Percentiles rank a stretch among this genome's conserved stretches.
Conservation (phyloP, 225 moss, liverwort and hornwort genomes). For the Sphagnum tenellum region DNA sequence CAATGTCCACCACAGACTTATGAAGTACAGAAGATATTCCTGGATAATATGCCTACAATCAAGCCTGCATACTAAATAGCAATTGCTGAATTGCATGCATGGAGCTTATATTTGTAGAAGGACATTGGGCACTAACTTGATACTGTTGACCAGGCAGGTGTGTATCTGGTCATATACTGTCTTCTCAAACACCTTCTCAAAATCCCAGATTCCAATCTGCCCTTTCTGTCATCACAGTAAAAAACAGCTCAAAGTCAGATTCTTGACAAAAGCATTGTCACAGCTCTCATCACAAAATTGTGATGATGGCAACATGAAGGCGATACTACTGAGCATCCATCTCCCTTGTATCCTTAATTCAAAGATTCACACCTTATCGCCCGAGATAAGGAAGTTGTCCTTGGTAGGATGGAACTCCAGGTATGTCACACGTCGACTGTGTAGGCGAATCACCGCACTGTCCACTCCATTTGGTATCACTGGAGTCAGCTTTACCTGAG, state of each 20-base stretch:
- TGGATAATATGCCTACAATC: too few species aligned
- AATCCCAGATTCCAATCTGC: conserved; percentile 82
- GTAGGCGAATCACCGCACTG: conserved; percentile 55
- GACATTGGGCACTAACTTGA: conserved; percentile 40
- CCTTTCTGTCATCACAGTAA: conserved; percentile 52
- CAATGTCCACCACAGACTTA: too few species aligned
- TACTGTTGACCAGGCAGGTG: conserved; percentile 62
- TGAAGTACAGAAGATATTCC: too few species aligned
- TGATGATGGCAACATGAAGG: too few species aligned
- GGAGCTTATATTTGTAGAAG: background rate
- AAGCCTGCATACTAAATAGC: too few species aligned
- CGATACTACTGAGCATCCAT: background rate
- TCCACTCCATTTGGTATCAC: conserved; percentile 60
- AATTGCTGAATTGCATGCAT: too few species aligned
- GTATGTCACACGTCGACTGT: conserved; percentile 67
- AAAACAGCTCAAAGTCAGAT: background rate
- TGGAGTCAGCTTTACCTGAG: conserved; percentile 49
- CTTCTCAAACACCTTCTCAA: conserved; percentile 58
- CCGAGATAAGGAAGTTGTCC: conserved; percentile 64
- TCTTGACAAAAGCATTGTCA: background rate
- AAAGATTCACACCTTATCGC: conserved; percentile 51
- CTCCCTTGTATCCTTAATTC: background rate
- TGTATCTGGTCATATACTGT: conserved; percentile 67
- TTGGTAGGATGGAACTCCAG: conserved; percentile 80
- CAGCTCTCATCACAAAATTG: background rate